Evolutionary conservation across 371 early-diverging fungal species (phyloP).

Genomic region (Choanephora cucurbitarum): DNA sequence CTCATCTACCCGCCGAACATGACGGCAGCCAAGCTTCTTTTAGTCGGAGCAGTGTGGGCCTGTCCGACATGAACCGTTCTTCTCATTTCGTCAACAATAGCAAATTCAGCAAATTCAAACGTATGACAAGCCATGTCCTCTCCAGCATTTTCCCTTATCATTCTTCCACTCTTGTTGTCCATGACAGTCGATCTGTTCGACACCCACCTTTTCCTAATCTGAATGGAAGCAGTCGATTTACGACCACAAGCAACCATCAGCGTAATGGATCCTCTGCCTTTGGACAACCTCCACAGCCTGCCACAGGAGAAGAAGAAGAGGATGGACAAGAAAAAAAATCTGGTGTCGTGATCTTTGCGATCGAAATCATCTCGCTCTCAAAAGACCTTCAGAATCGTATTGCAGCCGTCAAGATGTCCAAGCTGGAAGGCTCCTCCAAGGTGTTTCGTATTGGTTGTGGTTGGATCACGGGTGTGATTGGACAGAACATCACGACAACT

Average conservation of each 20-base stretch:
- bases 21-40: constrained; percentile 21
- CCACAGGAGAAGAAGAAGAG: constrained; percentile 6
- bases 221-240: constrained; percentile 8
- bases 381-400: constrained; percentile 20
- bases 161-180: constrained; percentile 22
- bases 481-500: constrained; percentile 18
- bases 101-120: constrained; percentile 20
- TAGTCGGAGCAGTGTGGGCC: constrained; percentile 18
- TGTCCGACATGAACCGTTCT: constrained; percentile 19
- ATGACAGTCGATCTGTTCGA: constrained; percentile 15
- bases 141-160: constrained; percentile 28
- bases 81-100: constrained; percentile 14
- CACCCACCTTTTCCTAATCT: constrained; percentile 20
- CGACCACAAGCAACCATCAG: background rate
- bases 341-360: constrained; percentile 37
- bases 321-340: constrained; percentile 23
- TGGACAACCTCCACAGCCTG: background rate
- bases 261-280: background rate
- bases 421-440: constrained; percentile 43
- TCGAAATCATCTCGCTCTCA: constrained; percentile 42
- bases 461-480: constrained; percentile 46
- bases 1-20: background rate
- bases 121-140: constrained; percentile 26
- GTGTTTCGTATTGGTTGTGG: constrained; percentile 51
- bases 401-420: constrained; percentile 36